Evolutionary conservation across 108 stramenopile genomes (phyloP).

Genomic region (Chaetoceros muelleri): DNA sequence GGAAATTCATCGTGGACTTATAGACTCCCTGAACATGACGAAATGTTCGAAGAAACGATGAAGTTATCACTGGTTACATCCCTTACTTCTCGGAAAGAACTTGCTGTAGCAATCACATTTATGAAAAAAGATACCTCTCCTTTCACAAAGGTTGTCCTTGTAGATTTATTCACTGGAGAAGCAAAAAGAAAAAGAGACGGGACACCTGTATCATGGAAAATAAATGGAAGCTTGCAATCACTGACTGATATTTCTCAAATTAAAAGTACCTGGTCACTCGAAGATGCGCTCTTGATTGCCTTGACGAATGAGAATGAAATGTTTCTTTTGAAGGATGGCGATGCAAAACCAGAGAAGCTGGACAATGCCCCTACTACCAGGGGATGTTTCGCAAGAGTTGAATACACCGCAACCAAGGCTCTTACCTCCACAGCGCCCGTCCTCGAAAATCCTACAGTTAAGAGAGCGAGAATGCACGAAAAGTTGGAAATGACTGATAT

Average conservation of each 20-base stretch:
- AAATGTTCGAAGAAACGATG: not conserved
- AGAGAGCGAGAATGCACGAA: slow-evolving; percentile 17
- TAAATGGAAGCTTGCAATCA: not conserved
- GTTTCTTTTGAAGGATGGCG: slow-evolving; percentile 3
- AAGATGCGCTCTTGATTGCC: slow-evolving; percentile 1
- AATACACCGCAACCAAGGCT: slow-evolving; percentile 16
- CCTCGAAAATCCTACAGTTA: slow-evolving; percentile 15
- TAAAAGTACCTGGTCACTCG: not conserved
- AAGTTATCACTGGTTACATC: not conserved
- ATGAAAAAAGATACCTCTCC: not conserved
- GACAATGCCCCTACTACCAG: not conserved
- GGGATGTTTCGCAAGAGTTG: slow-evolving; percentile 2
- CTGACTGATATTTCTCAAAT: slow-evolving; percentile 2
- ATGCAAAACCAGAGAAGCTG: not conserved
- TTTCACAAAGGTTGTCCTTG: not conserved
- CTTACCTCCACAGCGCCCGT: slow-evolving; percentile 3
- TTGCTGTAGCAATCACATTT: not conserved
- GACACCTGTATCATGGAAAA: not conserved
- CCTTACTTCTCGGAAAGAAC: not conserved
- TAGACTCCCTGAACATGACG: slow-evolving; percentile 1
- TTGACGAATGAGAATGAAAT: slow-evolving; percentile 13
- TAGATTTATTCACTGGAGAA: not conserved
- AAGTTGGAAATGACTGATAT: slow-evolving; percentile 5
- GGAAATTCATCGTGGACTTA: slow-evolving; percentile 6
- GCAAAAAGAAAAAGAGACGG: not conserved